Percentiles rank a stretch among this genome's conserved stretches.
Evolutionary conservation across 371 early-diverging fungal species (phyloP).

Genomic region (Entomophthora muscae): DNA sequence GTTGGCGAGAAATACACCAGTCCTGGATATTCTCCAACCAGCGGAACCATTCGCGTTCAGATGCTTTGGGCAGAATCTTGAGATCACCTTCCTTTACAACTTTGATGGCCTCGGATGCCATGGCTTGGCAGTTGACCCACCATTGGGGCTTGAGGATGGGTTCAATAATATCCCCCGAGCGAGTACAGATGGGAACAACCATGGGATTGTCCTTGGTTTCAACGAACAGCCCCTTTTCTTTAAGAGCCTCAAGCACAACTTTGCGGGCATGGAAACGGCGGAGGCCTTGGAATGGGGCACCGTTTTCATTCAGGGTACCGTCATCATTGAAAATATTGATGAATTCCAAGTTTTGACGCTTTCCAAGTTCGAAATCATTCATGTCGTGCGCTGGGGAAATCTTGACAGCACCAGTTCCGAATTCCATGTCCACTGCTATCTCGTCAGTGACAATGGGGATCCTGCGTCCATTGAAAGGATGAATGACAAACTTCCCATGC

Average conservation of each 20-base stretch:
- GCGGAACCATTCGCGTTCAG: constrained; percentile 88
- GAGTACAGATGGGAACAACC: constrained; percentile 84
- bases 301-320: constrained; percentile 83
- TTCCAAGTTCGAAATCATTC: constrained; percentile 96
- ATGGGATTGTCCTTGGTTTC: constrained; percentile 82
- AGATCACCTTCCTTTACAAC: constrained; percentile 77
- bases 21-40: constrained; percentile 96
- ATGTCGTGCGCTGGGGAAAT: constrained; percentile 99
- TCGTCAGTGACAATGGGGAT: constrained; percentile 89
- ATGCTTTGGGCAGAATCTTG: constrained; percentile 74
- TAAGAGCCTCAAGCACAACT: constrained; percentile 71
- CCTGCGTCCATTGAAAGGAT: constrained; percentile 86
- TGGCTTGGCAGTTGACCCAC: constrained; percentile 91
- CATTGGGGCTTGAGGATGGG: constrained; percentile 98
- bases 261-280: constrained; percentile 94
- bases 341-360: constrained; percentile 82
- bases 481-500: constrained; percentile 81
- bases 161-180: constrained; percentile 95
- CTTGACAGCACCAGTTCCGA: constrained; percentile 99
- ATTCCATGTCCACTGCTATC: constrained; percentile 82
- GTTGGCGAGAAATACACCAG: constrained; percentile 98
- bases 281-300: constrained; percentile 73
- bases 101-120: constrained; percentile 77
- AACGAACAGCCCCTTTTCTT: constrained; percentile 74
- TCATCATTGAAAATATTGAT: constrained; percentile 94